These are phyloP conservation scores for Thielaviopsis ethacetica DNA, from an alignment of 2,329 filamentous ascomycete species.

Conservation along the genomic window DNA sequence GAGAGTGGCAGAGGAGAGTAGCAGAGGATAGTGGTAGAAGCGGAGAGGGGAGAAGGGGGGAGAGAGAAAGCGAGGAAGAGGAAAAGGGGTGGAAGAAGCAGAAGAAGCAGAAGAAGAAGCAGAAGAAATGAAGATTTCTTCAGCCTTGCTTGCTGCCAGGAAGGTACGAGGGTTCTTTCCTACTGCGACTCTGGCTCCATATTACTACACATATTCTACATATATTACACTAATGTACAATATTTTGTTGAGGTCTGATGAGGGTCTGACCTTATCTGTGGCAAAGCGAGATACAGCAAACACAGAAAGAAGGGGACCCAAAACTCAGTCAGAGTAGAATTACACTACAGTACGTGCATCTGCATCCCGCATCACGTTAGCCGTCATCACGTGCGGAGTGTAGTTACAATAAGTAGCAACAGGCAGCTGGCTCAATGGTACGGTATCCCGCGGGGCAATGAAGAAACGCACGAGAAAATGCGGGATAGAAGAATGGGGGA, in stretches of 20 bases:
- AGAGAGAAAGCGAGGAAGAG: too few relatives aligned
- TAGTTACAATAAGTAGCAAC: neutral
- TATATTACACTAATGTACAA: too few relatives aligned
- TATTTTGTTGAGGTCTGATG: neutral
- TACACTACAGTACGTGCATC: too few relatives aligned
- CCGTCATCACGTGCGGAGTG: neutral
- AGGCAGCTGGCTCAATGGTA: neutral
- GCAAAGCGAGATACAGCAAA: neutral
- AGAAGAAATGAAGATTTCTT: neutral
- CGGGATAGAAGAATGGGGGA: neutral
- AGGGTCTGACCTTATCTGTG: neutral
- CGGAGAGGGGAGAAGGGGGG: neutral
- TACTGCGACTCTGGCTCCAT: neutral
- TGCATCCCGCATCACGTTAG: neutral
- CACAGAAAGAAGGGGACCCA: neutral
- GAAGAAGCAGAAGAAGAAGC: neutral
- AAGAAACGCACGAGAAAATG: neutral
- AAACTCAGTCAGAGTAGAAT: neutral
- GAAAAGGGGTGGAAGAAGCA: neutral
- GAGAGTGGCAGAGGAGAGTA: neutral
- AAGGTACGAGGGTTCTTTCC: neutral
- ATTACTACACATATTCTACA: too few relatives aligned
- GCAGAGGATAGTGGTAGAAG: neutral
- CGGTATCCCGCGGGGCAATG: neutral
- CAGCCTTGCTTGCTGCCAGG: neutral